Percentiles rank a stretch among this genome's conserved stretches.
Evolutionary conservation across 1,139 yeast species (phyloP).

Genomic region (Kazachstania sp.): DNA sequence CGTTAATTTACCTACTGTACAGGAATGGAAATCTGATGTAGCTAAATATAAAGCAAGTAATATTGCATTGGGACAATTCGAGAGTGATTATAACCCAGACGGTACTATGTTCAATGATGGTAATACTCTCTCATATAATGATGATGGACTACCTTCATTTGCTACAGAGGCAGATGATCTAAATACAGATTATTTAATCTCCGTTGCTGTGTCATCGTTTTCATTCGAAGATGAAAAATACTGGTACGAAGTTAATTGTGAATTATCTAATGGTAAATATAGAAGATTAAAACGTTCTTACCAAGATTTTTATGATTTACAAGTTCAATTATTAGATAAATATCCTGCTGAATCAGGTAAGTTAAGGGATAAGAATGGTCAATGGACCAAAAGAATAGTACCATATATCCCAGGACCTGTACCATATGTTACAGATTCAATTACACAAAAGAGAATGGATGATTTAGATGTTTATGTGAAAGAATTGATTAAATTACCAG

Average conservation of each 20-base stretch:
- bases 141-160: background rate
- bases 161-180: conserved; percentile 1
- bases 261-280: conserved; percentile 56
- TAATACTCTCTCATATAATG: background rate
- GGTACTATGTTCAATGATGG: background rate
- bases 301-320: conserved; percentile 94
- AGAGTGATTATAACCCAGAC: conserved; percentile 10
- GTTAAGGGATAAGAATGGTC: conserved; percentile 34
- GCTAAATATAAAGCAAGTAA: conserved; percentile 89
- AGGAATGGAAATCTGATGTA: conserved; percentile 87
- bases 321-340: conserved; percentile 69
- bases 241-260: conserved; percentile 74
- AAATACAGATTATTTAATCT: conserved; percentile 32
- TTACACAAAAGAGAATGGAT: conserved; percentile 75
- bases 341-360: conserved; percentile 94
- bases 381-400: conserved; percentile 62
- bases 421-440: conserved; percentile 81
- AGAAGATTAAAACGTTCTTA: conserved; percentile 80
- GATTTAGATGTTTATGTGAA: conserved; percentile 79
- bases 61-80: conserved; percentile 51
- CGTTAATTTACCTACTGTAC: conserved; percentile 80
- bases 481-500: conserved; percentile 66
- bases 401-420: conserved; percentile 97
- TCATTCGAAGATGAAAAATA: conserved; percentile 79
- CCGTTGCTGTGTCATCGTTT: conserved; percentile 73